A percentile compares a stretch with the other conserved stretches of the same genome.
These are phyloP conservation scores for Diaporthe sp. DNA, from an alignment of 2,329 filamentous ascomycete species.

Conservation along the genomic window DNA sequence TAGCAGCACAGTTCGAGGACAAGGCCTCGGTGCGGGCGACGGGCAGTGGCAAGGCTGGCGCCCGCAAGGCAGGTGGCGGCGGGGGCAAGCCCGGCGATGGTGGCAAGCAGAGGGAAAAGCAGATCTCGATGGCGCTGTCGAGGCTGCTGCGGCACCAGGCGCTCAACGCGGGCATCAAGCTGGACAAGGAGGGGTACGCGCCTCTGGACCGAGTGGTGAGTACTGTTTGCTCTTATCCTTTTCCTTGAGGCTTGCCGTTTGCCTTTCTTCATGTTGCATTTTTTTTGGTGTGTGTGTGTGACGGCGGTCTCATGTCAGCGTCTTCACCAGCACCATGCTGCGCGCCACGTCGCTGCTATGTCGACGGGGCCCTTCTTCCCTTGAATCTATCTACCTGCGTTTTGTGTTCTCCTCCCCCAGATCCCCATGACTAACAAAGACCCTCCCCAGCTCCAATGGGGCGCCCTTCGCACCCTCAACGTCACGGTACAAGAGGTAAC, in stretches of 20 bases:
- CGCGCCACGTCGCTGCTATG: neutral
- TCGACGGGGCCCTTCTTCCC: neutral
- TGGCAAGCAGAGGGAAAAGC: constrained; percentile 57
- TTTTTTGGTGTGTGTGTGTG: neutral
- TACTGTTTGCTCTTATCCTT: constrained; percentile 43
- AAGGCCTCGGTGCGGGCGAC: constrained; percentile 33
- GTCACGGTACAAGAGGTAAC: constrained; percentile 81
- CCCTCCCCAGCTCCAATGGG: constrained; percentile 62
- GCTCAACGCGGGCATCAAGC: constrained; percentile 65
- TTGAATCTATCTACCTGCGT: neutral
- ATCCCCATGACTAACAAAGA: constrained; percentile 12
- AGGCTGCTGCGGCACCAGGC: constrained; percentile 70
- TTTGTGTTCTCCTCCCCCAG: too few species aligned
- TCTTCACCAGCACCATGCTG: neutral
- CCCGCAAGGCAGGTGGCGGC: constrained; percentile 45
- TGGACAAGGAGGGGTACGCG: constrained; percentile 73
- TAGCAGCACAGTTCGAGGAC: constrained; percentile 41
- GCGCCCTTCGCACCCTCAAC: constrained; percentile 75
- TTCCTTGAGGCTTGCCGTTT: neutral
- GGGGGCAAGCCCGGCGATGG: constrained; percentile 50
- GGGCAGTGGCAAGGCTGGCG: constrained; percentile 41
- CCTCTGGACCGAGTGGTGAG: constrained; percentile 71
- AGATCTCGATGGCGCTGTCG: constrained; percentile 68
- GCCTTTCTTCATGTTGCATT: neutral
- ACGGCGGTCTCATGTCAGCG: constrained; percentile 27